A percentile compares a stretch with the other conserved stretches of the same genome.
These are phyloP conservation scores for Ustilago curta DNA, from an alignment of 1,284 basidiomycete species.

Conservation along the genomic window DNA sequence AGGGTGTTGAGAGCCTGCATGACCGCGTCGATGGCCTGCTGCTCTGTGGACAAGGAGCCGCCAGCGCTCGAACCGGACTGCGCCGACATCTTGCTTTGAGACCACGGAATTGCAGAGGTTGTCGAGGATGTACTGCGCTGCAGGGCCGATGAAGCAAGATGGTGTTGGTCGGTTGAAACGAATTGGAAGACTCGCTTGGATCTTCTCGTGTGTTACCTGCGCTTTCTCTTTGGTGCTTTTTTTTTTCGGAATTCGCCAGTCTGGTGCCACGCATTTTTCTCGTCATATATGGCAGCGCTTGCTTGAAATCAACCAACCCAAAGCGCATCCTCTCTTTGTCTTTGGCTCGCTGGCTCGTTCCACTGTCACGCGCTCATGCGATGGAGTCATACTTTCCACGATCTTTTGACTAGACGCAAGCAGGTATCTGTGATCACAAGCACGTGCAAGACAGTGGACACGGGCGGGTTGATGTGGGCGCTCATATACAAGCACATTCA, in stretches of 20 bases:
- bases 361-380: too few species aligned
- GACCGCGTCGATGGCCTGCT: constrained; percentile 63
- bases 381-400: background rate
- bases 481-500: background rate
- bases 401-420: background rate
- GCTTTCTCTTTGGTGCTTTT: background rate
- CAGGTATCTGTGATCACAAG: background rate
- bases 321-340: too few species aligned
- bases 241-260: constrained; percentile 22
- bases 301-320: background rate
- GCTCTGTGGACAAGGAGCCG: constrained; percentile 18
- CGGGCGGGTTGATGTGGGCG: background rate
- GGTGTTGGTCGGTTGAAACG: background rate
- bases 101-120: background rate
- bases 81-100: constrained; percentile 19
- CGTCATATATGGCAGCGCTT: background rate
- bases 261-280: constrained; percentile 10
- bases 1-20: constrained; percentile 73
- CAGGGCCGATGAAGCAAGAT: background rate
- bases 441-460: background rate
- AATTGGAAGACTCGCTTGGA: constrained; percentile 9
- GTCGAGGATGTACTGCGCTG: background rate
- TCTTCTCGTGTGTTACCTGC: constrained; percentile 14
- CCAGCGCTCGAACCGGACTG: constrained; percentile 28
- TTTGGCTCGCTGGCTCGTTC: too few species aligned